Evolutionary conservation across 108 stramenopile genomes (phyloP).

Genomic region (Poteriospumella lacustris): DNA sequence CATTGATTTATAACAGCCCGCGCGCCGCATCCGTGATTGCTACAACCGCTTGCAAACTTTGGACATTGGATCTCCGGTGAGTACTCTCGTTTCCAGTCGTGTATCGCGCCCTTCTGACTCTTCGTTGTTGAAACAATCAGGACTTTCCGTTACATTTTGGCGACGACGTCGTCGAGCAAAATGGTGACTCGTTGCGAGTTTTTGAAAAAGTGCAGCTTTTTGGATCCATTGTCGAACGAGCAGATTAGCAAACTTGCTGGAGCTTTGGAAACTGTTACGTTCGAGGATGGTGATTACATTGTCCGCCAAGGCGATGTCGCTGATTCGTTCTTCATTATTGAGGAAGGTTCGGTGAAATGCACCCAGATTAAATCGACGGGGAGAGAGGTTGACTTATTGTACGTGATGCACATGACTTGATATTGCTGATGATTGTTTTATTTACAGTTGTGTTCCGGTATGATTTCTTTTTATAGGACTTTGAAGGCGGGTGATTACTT

Average conservation of each 20-base stretch:
- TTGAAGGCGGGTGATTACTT: constrained; percentile 64
- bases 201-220: constrained; percentile 39
- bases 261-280: constrained; percentile 39
- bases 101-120: neutral
- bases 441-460: neutral
- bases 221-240: constrained; percentile 47
- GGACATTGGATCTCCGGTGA: constrained; percentile 49
- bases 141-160: constrained; percentile 49
- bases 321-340: constrained; percentile 59
- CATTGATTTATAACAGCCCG: constrained; percentile 59
- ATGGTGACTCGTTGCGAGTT: constrained; percentile 46
- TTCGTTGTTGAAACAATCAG: no score
- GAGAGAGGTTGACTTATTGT: no score
- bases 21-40: constrained; percentile 55
- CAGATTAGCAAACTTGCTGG: constrained; percentile 48
- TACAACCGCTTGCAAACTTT: constrained; percentile 28
- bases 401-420: constrained; percentile 45
- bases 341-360: constrained; percentile 51
- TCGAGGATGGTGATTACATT: constrained; percentile 59
- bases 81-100: neutral
- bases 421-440: neutral
- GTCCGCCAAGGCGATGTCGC: constrained; percentile 67
- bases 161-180: constrained; percentile 39
- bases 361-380: constrained; percentile 45
- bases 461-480: constrained; percentile 14